These are phyloP conservation scores for Carex sylvatica DNA, from an alignment of 202 grass and related monocot species.

Conservation along the genomic window DNA sequence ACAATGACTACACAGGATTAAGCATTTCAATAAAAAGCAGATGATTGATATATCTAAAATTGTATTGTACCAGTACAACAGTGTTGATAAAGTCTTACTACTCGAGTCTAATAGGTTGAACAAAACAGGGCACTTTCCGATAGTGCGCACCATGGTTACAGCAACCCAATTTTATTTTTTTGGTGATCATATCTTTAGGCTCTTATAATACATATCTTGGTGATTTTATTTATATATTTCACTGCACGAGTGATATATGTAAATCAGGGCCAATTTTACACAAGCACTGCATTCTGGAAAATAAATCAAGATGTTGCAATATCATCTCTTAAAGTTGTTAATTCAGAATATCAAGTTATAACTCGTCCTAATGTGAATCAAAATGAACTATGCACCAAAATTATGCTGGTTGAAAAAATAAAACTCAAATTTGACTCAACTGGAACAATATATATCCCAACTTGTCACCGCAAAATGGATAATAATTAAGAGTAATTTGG, in stretches of 20 bases:
- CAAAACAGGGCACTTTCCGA: no score
- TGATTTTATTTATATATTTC: conserved; percentile 76
- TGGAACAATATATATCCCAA: no score
- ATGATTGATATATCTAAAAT: background rate
- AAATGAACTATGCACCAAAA: no score
- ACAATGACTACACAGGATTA: no score
- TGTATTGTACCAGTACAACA: background rate
- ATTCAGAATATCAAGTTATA: no score
- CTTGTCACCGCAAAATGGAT: no score
- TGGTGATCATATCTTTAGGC: conserved; percentile 54
- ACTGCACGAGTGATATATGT: conserved; percentile 36
- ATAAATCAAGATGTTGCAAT: no score
- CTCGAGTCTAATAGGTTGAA: conserved; percentile 16
- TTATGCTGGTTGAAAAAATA: no score
- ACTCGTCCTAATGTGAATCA: no score
- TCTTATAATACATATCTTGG: conserved; percentile 69
- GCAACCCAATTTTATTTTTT: conserved; percentile 63
- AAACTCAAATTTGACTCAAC: background rate
- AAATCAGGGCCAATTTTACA: background rate
- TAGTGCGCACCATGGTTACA: conserved; percentile 26
- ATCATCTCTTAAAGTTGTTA: no score
- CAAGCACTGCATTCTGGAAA: no score
- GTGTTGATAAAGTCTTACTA: background rate
- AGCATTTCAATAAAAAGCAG: background rate
- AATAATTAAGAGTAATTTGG: no score